Evolutionary conservation across 495 filamentous ascomycete genomes (phyloP).

Genomic region (Penicillium robsamsonii): DNA sequence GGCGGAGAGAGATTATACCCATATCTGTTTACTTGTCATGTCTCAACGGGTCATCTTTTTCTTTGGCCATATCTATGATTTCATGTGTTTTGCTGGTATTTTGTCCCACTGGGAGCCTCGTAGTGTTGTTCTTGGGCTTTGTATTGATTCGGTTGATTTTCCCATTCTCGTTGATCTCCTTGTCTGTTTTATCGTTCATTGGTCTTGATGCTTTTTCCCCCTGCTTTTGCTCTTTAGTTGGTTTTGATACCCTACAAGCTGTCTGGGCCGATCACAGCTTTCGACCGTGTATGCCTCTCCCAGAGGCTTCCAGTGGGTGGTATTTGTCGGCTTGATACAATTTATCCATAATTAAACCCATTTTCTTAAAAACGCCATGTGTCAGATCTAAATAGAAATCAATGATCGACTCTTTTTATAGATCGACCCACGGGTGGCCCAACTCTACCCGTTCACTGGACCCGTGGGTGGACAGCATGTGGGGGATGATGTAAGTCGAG

Average conservation of each 20-base stretch:
- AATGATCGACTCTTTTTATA: constrained; percentile 8
- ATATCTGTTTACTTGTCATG: constrained; percentile 27
- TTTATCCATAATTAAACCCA: background rate
- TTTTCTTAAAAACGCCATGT: background rate
- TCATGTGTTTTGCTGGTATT: constrained; percentile 6
- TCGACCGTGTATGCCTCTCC: background rate
- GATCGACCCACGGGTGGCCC: constrained; percentile 9
- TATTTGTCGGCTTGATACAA: background rate
- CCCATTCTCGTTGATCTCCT: background rate
- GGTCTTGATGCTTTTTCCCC: constrained; percentile 2
- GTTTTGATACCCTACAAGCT: constrained; percentile 14
- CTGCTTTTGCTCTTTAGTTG: constrained; percentile 5
- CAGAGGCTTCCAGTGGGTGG: constrained; percentile 1
- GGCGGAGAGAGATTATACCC: constrained; percentile 33
- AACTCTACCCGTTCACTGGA: background rate
- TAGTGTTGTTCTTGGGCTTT: constrained; percentile 7
- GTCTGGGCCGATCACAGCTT: constrained; percentile 9
- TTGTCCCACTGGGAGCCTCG: background rate
- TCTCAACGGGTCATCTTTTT: constrained; percentile 30
- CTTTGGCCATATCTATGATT: constrained; percentile 19
- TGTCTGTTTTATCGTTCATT: background rate
- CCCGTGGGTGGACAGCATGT: background rate
- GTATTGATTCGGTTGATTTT: background rate
- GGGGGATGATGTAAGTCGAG: constrained; percentile 8
- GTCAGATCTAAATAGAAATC: background rate